Percentiles rank a stretch among this genome's conserved stretches.
Evolutionary conservation across 1,139 yeast species (phyloP).

Genomic region (Chernovozyma aurita): DNA sequence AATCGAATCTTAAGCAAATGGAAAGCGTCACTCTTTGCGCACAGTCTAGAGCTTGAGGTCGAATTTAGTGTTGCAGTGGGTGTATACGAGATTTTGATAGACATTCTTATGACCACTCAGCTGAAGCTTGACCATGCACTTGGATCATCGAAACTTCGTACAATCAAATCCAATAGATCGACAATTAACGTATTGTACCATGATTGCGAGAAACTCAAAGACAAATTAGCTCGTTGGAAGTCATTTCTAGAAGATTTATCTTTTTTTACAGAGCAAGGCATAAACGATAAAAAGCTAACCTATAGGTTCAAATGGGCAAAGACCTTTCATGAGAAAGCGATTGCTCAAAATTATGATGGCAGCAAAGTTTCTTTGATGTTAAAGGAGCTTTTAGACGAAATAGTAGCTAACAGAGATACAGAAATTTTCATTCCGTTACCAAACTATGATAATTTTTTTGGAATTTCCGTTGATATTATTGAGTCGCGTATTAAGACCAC

Average conservation of each 20-base stretch:
- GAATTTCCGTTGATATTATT: conserved; percentile 47
- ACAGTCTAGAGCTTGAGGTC: not conserved
- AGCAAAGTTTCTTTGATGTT: conserved; percentile 22
- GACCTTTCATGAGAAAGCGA: conserved; percentile 27
- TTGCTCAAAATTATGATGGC: conserved; percentile 23
- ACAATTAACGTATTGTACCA: conserved; percentile 25
- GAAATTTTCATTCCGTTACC: conserved; percentile 20
- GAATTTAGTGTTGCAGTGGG: conserved; percentile 19
- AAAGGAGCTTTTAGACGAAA: conserved; percentile 15
- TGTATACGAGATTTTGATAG: conserved; percentile 56
- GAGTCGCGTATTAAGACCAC: conserved; percentile 62
- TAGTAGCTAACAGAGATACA: conserved; percentile 4
- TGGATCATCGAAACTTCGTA: conserved; percentile 17
- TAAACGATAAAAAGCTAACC: conserved; percentile 2
- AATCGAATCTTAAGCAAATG: conserved; percentile 11
- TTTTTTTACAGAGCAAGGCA: conserved; percentile 12
- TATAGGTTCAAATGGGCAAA: conserved; percentile 33
- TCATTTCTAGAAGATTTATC: conserved; percentile 15
- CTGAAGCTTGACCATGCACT: not conserved
- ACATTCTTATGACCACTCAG: conserved; percentile 29
- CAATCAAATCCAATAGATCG: conserved; percentile 20
- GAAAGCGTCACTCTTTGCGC: conserved; percentile 5
- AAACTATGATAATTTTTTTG: conserved; percentile 60
- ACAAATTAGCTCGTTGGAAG: conserved; percentile 39
- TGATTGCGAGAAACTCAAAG: conserved; percentile 34